Base-by-base conservation (phyloP, 2,329 filamentous ascomycete genomes). In the Venturia effusa region DNA sequence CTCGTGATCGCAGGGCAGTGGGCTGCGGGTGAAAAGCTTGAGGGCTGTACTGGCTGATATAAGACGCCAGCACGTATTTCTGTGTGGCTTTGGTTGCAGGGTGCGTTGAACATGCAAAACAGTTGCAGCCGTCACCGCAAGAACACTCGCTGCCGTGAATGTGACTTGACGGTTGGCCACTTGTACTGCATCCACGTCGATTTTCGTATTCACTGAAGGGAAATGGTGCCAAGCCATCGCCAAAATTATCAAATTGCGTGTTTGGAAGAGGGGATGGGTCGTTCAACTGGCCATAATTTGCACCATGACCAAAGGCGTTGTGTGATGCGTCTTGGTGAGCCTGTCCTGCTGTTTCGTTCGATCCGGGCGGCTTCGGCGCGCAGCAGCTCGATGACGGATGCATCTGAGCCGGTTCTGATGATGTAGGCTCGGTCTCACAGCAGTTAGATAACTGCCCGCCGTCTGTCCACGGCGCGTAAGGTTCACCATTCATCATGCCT, bases 51-150 rank as follows among this genome's bases (percentile, higher is more conserved):
- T 66, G 55, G 22, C 32, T 57, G 48, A 66, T 45, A 32, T 59
- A 65, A 15, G 80, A 76, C 3, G 86, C 37, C 37, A 39, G 2
- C 37, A 39, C 77, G 65, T 80, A 77, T 59, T 79, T 74, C 76
- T 78, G 81, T 61, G 83, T 88, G 27, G 85, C 83, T 8, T 83
- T 79, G 68, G 89, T 89, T 69, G 85, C 87, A 15, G 87, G 85
- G 71, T 89, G 86, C 2, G 83, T 83, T 5, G 84, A 80, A 70
- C 87, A 90, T 13, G 86, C 87, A 41, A 89, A 76, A 70, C 87
- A 90, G 67, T 85, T 81, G 67, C 87, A 90, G 34, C 77, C 77
- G 63, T 86, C 83, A 24, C 87, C 87, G 69, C 87, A 90, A 59
- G 78, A 78, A 68, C 87, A 90, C 30, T 78, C 76, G 19, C 30